Base-by-base conservation (phyloP, 75 land plant genomes). In the Gnetum montanum region DNA sequence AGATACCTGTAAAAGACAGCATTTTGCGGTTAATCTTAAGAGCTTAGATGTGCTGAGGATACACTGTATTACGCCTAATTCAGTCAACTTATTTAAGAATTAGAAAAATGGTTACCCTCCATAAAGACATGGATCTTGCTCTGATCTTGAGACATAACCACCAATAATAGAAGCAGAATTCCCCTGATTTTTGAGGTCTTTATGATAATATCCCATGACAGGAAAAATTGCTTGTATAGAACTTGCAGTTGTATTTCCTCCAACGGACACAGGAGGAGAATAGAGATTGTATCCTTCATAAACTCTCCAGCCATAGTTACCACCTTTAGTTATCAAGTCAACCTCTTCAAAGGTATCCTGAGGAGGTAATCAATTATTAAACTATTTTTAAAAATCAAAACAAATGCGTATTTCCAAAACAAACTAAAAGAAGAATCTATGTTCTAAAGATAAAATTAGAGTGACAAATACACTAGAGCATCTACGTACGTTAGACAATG, bases 31-130 rank as follows among this genome's bases (percentile, higher is more conserved):
- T n/a, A n/a, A n/a, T n/a, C n/a, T n/a, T n/a, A n/a, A n/a, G n/a
- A n/a, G n/a, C n/a, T n/a, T n/a, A n/a, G n/a, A n/a, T n/a, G n/a
- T n/a, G n/a, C n/a, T n/a, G n/a, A n/a, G n/a, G n/a, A n/a, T n/a
- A n/a, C n/a, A n/a, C n/a, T n/a, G n/a, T n/a, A n/a, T n/a, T n/a
- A n/a, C n/a, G n/a, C n/a, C n/a, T n/a, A n/a, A n/a, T n/a, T n/a
- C n/a, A n/a, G n/a, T n/a, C n/a, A n/a, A n/a, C n/a, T n/a, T n/a
- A n/a, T n/a, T n/a, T n/a, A n/a, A n/a, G n/a, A n/a, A n/a, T n/a
- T n/a, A n/a, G n/a, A n/a, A n/a, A n/a, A n/a, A n/a, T n/a, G n/a
- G 69, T 66, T 54, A 95, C 99, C 82, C 89, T 72, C 99, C 99
- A 74, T 63, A 67, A 54, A 76, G 52, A 67, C 99, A 95, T 7